A percentile compares a stretch with the other conserved stretches of the same genome.
Evolutionary conservation across 805 yeast genomes (phyloP).

Genomic region (Zygosaccharomyces pseudorouxii): DNA sequence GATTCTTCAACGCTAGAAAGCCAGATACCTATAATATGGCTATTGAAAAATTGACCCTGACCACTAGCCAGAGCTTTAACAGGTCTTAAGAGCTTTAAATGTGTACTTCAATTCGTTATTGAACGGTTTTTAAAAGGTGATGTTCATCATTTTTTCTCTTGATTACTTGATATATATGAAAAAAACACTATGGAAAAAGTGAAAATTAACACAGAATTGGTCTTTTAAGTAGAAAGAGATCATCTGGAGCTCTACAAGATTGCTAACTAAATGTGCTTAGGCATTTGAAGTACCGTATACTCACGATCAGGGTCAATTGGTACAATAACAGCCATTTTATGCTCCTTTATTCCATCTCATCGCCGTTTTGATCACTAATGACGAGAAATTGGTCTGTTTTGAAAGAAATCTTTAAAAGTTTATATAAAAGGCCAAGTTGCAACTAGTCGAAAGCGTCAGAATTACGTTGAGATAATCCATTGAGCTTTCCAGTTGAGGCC

Average conservation of each 20-base stretch:
- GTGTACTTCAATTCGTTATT: neutral
- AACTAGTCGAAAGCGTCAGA: neutral
- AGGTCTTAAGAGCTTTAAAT: neutral
- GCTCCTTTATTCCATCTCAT: neutral
- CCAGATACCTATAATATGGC: neutral
- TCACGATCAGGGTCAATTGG: neutral
- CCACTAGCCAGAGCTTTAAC: neutral
- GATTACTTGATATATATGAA: neutral
- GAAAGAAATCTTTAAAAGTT: conserved; percentile 1
- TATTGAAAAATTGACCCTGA: neutral
- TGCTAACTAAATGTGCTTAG: neutral
- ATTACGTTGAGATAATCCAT: neutral
- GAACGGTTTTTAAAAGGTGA: neutral
- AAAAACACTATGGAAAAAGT: neutral
- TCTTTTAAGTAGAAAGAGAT: neutral
- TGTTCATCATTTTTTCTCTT: conserved; percentile 1
- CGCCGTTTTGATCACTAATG: neutral
- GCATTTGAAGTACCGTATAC: neutral
- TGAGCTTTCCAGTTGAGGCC: neutral
- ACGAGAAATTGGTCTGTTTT: neutral
- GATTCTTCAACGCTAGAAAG: neutral
- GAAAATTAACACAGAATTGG: neutral
- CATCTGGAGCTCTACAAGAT: neutral
- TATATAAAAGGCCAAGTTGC: conserved; percentile 2
- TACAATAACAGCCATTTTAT: neutral